Conservation (phyloP, 768 basidiomycete genomes). For the Pisolithus albus region DNA sequence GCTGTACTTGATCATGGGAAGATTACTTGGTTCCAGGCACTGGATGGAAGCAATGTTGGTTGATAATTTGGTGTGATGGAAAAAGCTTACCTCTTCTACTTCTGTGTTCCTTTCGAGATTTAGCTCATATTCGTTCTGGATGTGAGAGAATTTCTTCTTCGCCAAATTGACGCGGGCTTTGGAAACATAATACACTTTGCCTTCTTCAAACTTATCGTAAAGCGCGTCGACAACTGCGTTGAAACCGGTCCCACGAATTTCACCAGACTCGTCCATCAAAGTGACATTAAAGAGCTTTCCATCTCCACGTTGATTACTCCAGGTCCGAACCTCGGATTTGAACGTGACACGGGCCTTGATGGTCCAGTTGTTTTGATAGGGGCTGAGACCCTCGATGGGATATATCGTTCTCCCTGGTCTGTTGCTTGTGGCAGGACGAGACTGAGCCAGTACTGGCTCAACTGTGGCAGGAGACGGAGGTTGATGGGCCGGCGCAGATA, state of each 20-base stretch:
- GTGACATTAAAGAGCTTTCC: constrained; percentile 92
- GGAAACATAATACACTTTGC: constrained; percentile 88
- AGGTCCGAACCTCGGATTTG: constrained; percentile 85
- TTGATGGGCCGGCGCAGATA: constrained; percentile 3
- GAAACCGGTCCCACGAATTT: constrained; percentile 88
- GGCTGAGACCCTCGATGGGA: constrained; percentile 92
- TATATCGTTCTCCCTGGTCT: constrained; percentile 36
- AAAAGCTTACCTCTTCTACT: constrained; percentile 64
- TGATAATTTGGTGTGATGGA: neutral
- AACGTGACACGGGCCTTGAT: constrained; percentile 91
- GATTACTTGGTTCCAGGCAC: constrained; percentile 72
- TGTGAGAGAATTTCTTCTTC: constrained; percentile 92
- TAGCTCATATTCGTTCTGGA: constrained; percentile 91
- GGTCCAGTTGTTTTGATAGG: constrained; percentile 98
- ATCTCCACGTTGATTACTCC: constrained; percentile 84
- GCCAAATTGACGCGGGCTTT: constrained; percentile 90
- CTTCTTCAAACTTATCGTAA: constrained; percentile 81
- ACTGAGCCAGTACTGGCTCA: neutral
- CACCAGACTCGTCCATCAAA: constrained; percentile 90
- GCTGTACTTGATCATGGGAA: constrained; percentile 80
- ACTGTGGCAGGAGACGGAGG: constrained; percentile 17
- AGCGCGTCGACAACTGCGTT: constrained; percentile 78
- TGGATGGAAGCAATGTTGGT: constrained; percentile 26
- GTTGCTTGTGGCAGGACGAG: constrained; percentile 11
- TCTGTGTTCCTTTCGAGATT: constrained; percentile 77